These are phyloP conservation scores for Eucalyptus melliodora DNA, from an alignment of 345 rosid species.

Conservation along the genomic window DNA sequence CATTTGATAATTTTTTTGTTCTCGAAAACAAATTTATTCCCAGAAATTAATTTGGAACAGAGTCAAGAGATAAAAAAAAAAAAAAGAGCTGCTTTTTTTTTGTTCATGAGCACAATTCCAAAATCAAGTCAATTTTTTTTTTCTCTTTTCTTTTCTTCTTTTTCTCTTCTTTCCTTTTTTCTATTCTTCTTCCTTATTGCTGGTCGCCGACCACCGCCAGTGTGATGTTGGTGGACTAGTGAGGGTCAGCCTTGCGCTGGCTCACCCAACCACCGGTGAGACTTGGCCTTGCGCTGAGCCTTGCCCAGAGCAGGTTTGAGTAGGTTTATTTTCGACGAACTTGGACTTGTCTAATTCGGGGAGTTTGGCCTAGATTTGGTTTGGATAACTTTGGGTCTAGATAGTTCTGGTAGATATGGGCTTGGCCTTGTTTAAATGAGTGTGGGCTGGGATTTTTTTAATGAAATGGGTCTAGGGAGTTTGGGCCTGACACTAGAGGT, in stretches of 20 bases:
- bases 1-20: fast-evolving
- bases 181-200: too few species aligned
- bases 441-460: not conserved
- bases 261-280: too few species aligned
- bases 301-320: not conserved
- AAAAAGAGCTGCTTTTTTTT: too few species aligned
- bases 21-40: fast-evolving
- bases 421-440: not conserved
- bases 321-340: not conserved
- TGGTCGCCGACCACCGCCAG: fast-evolving
- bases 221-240: too few species aligned
- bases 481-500: not conserved
- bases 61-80: too few species aligned
- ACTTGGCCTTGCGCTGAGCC: too few species aligned
- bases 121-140: too few species aligned
- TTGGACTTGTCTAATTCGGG: not conserved
- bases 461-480: not conserved
- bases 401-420: not conserved
- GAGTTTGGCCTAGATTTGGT: not conserved
- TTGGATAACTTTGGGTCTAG: not conserved
- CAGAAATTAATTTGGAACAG: fast-evolving
- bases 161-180: too few species aligned
- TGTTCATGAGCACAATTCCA: fast-evolving
- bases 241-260: fast-evolving
- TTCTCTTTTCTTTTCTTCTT: too few species aligned